phyloP scores from a whole-genome alignment of 2,329 filamentous ascomycete species.

The Cercospora sp. region DNA sequence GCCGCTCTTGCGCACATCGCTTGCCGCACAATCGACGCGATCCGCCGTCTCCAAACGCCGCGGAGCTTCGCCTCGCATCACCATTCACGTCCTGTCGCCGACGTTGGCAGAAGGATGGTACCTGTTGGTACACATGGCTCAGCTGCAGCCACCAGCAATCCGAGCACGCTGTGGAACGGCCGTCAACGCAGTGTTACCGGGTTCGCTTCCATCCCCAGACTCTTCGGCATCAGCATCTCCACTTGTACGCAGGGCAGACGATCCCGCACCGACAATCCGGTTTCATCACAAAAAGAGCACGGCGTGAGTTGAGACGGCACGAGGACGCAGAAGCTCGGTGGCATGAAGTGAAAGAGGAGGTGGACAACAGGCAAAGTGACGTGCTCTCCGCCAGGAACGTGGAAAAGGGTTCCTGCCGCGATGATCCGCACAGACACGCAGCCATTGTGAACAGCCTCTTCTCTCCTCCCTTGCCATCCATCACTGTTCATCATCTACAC shows the following conservation, averaged over 20 bases:
- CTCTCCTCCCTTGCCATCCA: not conserved
- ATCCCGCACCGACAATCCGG: not conserved
- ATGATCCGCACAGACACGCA: not conserved
- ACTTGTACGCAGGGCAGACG: not conserved
- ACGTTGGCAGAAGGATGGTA: not conserved
- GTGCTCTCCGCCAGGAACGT: not conserved
- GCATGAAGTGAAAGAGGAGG: not conserved
- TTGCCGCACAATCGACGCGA: not conserved
- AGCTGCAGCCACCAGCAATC: not conserved
- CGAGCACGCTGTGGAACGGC: not conserved
- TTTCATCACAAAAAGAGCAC: not conserved
- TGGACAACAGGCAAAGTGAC: not conserved
- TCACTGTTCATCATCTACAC: not conserved
- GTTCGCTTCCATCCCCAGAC: not conserved
- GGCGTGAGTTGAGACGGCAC: not conserved
- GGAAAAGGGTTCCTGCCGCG: not conserved
- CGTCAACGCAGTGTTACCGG: not conserved
- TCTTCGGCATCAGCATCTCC: not conserved
- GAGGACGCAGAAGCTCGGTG: not conserved
- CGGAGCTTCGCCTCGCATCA: not conserved
- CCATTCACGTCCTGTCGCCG: not conserved
- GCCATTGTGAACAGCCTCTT: not conserved
- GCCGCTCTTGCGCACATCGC: not conserved
- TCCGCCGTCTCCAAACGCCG: not conserved
- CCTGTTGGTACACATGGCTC: not conserved